Percentiles rank a stretch among this genome's conserved stretches.
phyloP scores from a whole-genome alignment of 2,329 filamentous ascomycete genomes.

The Pyricularia sp. region DNA sequence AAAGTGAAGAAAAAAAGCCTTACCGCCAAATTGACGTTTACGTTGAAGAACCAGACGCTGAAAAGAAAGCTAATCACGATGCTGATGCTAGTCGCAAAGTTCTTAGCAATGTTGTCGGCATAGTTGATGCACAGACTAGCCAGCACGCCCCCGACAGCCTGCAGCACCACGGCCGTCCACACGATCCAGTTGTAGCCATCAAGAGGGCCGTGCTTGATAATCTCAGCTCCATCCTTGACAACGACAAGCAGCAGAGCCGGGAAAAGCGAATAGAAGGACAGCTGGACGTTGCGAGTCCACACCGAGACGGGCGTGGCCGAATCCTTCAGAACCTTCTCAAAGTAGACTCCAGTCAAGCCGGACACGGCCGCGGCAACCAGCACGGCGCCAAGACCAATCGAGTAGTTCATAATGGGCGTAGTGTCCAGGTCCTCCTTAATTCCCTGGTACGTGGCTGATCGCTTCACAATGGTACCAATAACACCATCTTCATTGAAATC shows the following conservation, averaged over 20 bases:
- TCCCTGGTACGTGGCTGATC: constrained; percentile 84
- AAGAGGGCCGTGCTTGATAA: constrained; percentile 82
- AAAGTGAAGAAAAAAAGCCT: constrained; percentile 25
- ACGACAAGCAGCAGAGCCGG: constrained; percentile 82
- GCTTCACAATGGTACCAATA: constrained; percentile 41
- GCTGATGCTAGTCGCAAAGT: constrained; percentile 86
- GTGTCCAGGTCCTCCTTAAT: constrained; percentile 58
- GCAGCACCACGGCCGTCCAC: constrained; percentile 74
- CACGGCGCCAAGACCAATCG: constrained; percentile 70
- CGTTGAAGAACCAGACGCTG: constrained; percentile 79
- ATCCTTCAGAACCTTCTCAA: constrained; percentile 87
- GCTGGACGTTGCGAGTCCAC: constrained; percentile 91
- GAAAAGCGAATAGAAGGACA: constrained; percentile 90
- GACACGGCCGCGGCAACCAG: constrained; percentile 71
- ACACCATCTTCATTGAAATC: constrained; percentile 20
- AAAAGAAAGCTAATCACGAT: constrained; percentile 81
- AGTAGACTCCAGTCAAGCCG: constrained; percentile 76
- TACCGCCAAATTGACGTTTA: constrained; percentile 64
- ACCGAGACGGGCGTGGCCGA: constrained; percentile 66
- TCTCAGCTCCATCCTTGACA: constrained; percentile 76
- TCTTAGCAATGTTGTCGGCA: constrained; percentile 85
- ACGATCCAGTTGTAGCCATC: constrained; percentile 90
- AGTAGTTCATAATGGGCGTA: constrained; percentile 58
- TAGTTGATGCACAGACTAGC: constrained; percentile 74
- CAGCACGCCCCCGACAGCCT: constrained; percentile 78